Percentiles rank a stretch among this genome's conserved stretches.
phyloP scores from a whole-genome alignment of 2,329 filamentous ascomycete genomes.

The Ophiostoma pallidulum region DNA sequence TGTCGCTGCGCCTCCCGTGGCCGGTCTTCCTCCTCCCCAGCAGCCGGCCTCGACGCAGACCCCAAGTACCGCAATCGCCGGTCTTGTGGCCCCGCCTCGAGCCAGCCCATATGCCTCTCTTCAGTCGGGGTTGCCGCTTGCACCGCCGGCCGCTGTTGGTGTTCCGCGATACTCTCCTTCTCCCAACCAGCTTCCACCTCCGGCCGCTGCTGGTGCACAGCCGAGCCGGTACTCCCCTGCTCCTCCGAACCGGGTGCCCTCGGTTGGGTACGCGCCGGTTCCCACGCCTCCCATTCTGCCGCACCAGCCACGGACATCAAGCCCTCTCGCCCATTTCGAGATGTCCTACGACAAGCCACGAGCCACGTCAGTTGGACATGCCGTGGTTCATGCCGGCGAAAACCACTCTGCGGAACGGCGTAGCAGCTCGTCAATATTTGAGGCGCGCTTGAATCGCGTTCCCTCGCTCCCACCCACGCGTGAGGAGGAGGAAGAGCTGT shows the following conservation, averaged over 20 bases:
- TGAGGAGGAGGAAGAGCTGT: slow-evolving; percentile 52
- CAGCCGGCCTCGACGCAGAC: neutral
- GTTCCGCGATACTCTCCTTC: slow-evolving; percentile 54
- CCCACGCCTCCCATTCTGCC: slow-evolving; percentile 39
- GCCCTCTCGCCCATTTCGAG: slow-evolving; percentile 56
- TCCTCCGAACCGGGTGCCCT: slow-evolving; percentile 30
- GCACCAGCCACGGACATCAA: slow-evolving; percentile 56
- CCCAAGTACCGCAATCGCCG: slow-evolving; percentile 1
- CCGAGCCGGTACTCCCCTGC: slow-evolving; percentile 46
- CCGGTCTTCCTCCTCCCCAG: neutral
- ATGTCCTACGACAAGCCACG: slow-evolving; percentile 30
- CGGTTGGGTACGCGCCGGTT: slow-evolving; percentile 31
- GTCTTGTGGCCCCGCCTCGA: slow-evolving; percentile 43
- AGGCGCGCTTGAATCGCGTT: slow-evolving; percentile 44
- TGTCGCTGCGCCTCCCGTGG: neutral
- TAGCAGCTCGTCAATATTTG: slow-evolving; percentile 42
- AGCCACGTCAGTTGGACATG: slow-evolving; percentile 19
- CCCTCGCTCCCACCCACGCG: slow-evolving; percentile 51
- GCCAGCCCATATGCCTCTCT: slow-evolving; percentile 45
- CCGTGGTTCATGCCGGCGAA: slow-evolving; percentile 29
- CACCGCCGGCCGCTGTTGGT: slow-evolving; percentile 14
- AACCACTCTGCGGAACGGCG: slow-evolving; percentile 35
- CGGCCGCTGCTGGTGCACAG: slow-evolving; percentile 31
- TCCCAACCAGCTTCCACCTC: slow-evolving; percentile 27
- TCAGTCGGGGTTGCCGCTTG: slow-evolving; percentile 23